These are phyloP conservation scores for Euphrasia confusa DNA, from an alignment of 257 asterid genomes.

Conservation along the genomic window DNA sequence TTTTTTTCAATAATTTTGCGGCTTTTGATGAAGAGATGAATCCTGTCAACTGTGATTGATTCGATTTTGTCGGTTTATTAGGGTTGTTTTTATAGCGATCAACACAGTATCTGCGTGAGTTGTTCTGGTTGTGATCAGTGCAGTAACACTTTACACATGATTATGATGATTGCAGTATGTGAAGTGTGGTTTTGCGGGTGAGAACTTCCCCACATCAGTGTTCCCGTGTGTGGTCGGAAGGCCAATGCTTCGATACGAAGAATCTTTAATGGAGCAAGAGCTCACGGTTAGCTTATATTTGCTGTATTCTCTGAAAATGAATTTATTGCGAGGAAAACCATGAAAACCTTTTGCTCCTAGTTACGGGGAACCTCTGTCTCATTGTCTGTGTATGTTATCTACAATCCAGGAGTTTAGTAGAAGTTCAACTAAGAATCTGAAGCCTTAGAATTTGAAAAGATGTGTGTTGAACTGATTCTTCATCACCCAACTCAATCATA, in stretches of 20 bases:
- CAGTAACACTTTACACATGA: constrained; percentile 1
- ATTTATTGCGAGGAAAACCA: background rate
- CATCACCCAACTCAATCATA: constrained; percentile 12
- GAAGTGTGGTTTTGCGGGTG: constrained; percentile 94
- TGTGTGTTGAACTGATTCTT: background rate
- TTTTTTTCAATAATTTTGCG: constrained; percentile 14
- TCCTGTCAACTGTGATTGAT: background rate
- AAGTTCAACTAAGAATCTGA: background rate
- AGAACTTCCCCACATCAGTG: constrained; percentile 93
- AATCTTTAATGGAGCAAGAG: constrained; percentile 88
- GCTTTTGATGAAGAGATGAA: background rate
- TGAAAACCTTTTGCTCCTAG: background rate
- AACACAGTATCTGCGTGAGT: background rate
- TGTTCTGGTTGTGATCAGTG: background rate
- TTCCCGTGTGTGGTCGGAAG: constrained; percentile 96
- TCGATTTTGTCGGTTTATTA: no score
- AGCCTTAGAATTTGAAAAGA: constrained; percentile 13
- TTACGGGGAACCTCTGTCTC: background rate
- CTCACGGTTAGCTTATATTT: constrained; percentile 49
- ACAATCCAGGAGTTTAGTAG: background rate
- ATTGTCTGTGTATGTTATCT: background rate
- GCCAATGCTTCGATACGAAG: constrained; percentile 97
- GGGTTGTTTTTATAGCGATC: no score
- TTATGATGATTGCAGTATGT: constrained; percentile 70
- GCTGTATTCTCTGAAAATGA: constrained; percentile 7